phyloP scores from a whole-genome alignment of 768 basidiomycete genomes.

The Suillus clintonianus region DNA sequence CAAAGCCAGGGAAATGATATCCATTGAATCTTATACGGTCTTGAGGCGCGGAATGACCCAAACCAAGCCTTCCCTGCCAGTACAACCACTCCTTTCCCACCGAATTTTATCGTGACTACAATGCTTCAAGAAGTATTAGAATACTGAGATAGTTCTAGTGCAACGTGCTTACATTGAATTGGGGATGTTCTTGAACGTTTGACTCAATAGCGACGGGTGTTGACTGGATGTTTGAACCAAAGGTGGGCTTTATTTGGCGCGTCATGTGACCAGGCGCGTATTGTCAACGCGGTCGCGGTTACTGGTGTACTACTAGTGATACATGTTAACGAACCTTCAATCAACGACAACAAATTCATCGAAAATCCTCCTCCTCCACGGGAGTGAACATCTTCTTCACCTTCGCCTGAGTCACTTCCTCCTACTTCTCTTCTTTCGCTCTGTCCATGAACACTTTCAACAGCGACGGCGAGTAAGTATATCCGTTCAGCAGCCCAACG shows the following conservation, averaged over 20 bases:
- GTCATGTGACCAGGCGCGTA: no score
- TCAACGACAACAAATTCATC: constrained; percentile 61
- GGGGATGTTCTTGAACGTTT: no score
- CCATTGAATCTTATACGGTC: not conserved
- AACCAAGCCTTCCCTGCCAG: not conserved
- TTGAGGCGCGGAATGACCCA: not conserved
- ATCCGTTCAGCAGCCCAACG: constrained; percentile 71
- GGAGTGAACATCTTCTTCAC: constrained; percentile 41
- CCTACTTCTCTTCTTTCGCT: constrained; percentile 39
- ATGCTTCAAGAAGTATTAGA: not conserved
- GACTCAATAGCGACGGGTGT: no score
- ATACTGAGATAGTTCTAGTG: not conserved
- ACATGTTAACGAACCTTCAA: constrained; percentile 24
- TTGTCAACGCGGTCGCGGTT: no score
- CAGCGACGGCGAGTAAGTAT: constrained; percentile 67
- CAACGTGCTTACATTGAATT: not conserved
- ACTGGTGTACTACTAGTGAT: not conserved
- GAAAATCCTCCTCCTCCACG: constrained; percentile 47
- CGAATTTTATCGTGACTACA: not conserved
- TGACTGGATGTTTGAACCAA: no score
- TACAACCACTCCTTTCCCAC: not conserved
- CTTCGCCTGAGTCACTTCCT: constrained; percentile 14
- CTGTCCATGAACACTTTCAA: constrained; percentile 74
- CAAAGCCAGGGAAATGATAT: not conserved
- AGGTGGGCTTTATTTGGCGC: no score